Base-by-base conservation (phyloP, 768 basidiomycete species). In the Auriculariales sp. region DNA sequence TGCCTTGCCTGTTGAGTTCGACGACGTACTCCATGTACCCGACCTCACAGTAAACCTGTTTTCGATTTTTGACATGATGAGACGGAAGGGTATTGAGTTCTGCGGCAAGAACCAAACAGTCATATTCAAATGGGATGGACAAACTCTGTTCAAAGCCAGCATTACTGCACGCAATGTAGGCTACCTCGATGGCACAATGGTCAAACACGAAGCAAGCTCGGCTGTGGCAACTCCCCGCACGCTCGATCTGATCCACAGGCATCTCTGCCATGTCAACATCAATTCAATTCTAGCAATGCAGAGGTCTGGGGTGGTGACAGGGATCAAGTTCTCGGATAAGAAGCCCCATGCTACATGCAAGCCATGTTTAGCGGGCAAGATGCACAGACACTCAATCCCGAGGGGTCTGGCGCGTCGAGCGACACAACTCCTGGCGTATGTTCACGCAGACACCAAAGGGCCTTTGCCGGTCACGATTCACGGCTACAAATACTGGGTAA, bases 301-400 rank as follows among this genome's bases (percentile, higher is more conserved):
- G 11, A 19, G 50, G 19, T 50, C 57, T 29, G 45, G 56, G 10
- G 50, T 63, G 46, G 63, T 64, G 25, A 45, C 50, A 3, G 60
- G 62, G 24, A 54, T 64, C 12, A 22, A 51, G 19, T 51, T 65
- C n/a, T 48, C 55, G 22, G 35, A 10, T 6, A 6, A 49, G 11
- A 49, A 54, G 4, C 35, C 28, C 47, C 55, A 53, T 19, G 54
- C 60, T 25, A 35, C 42, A 14, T 69, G 68, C 33, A 54, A 61
- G 36, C 57, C 58, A 6, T 71, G 68, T 54, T 57, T 68, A 36
- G 51, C 61, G 35, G 65, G 64, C 2, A 71, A 71, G 49, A 54
- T 58, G 3, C 59, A 62, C 14, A 56, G 59, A 7, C 46, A 36
- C 22, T 47, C 3, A 51, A 61, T 3, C 65, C 66, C 46, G 68